A percentile compares a stretch with the other conserved stretches of the same genome.
These are phyloP conservation scores for Cercospora zeae-maydis DNA, from an alignment of 2,329 filamentous ascomycete genomes.

Conservation along the genomic window DNA sequence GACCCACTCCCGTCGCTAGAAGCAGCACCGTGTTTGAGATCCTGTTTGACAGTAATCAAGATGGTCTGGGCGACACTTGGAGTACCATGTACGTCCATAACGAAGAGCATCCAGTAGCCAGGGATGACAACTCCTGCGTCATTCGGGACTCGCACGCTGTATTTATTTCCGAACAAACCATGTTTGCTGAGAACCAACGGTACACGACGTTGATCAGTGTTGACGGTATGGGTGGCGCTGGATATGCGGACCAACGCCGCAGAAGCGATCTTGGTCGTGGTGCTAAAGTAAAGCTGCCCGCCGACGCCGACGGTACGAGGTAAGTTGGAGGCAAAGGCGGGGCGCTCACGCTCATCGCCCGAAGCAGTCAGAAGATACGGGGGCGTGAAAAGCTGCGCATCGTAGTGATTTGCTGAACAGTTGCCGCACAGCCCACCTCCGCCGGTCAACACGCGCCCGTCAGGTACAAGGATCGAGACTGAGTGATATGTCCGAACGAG, in stretches of 20 bases:
- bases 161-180: not conserved
- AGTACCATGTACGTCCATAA: slow-evolving; percentile 6
- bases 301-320: not conserved
- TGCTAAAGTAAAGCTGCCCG: not conserved
- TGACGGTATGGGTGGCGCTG: slow-evolving; percentile 53
- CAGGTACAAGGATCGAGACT: slow-evolving; percentile 48
- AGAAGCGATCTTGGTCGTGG: slow-evolving; percentile 34
- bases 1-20: not conserved
- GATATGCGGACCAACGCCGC: slow-evolving; percentile 46
- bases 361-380: slow-evolving; percentile 46
- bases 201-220: slow-evolving; percentile 57
- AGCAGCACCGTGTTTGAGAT: not conserved
- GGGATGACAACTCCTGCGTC: slow-evolving; percentile 7
- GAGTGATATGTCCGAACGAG: slow-evolving; percentile 51
- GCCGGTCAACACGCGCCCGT: slow-evolving; percentile 50
- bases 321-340: not conserved
- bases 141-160: slow-evolving; percentile 1
- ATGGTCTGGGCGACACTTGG: slow-evolving; percentile 5
- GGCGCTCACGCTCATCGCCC: not conserved
- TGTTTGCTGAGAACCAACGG: slow-evolving; percentile 34
- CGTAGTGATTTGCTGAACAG: slow-evolving; percentile 46
- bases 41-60: not conserved
- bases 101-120: slow-evolving; percentile 11
- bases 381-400: slow-evolving; percentile 55
- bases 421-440: slow-evolving; percentile 52